Evolutionary conservation across 208 protist genomes (phyloP).

Genomic region (Leishmania tropica): DNA sequence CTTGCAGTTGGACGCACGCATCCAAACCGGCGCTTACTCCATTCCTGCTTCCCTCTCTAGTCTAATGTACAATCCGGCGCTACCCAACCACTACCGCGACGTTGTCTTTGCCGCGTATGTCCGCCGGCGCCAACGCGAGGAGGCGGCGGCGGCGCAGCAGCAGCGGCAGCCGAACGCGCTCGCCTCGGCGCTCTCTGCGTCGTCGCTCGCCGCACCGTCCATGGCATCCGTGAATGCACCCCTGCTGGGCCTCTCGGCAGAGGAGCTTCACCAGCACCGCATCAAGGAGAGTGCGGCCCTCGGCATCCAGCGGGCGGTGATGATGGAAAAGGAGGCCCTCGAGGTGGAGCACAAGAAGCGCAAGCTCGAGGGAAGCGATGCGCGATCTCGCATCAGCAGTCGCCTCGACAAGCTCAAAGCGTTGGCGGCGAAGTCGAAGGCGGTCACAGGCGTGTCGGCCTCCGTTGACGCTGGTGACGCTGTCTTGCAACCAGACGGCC

Average conservation of each 20-base stretch:
- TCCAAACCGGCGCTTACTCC: background rate
- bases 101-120: constrained; percentile 46
- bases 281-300: constrained; percentile 71
- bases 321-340: constrained; percentile 65
- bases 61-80: constrained; percentile 53
- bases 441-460: background rate
- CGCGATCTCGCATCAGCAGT: constrained; percentile 53
- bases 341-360: constrained; percentile 62
- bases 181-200: constrained; percentile 24
- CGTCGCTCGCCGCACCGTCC: background rate
- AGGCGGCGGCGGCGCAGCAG: constrained; percentile 8
- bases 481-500: background rate
- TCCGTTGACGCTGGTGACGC: too few relatives aligned
- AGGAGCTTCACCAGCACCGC: constrained; percentile 77
- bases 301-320: constrained; percentile 69
- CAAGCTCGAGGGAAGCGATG: constrained; percentile 62
- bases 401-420: constrained; percentile 65
- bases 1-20: background rate
- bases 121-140: constrained; percentile 30
- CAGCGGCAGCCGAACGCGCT: constrained; percentile 32
- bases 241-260: constrained; percentile 55
- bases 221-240: background rate
- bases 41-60: constrained; percentile 3
- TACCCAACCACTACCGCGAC: constrained; percentile 59
- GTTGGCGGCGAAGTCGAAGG: constrained; percentile 15